Percentiles rank a stretch among this genome's conserved stretches.
Conservation (phyloP, 495 filamentous ascomycete species). For the Xylaria scruposa region DNA sequence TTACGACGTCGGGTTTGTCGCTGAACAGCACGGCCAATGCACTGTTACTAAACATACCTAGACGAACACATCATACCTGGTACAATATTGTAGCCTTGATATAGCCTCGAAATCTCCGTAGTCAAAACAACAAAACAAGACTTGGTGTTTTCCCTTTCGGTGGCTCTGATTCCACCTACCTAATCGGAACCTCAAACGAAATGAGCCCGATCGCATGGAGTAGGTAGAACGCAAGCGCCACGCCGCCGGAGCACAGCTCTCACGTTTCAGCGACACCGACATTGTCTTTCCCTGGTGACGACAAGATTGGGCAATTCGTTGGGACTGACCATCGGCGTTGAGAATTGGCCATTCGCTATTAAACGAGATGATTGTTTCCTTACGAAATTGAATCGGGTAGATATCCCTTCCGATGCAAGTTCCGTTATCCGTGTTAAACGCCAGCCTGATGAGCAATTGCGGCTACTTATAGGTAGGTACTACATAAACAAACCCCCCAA, state of each 20-base stretch:
- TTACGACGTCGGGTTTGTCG: background rate
- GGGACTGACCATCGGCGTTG: conserved; percentile 7
- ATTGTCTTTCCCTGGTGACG: background rate
- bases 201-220: background rate
- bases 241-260: background rate
- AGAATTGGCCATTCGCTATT: background rate
- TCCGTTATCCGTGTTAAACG: conserved; percentile 19
- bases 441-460: background rate
- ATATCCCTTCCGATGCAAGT: conserved; percentile 2
- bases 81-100: background rate
- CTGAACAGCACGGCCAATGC: conserved; percentile 4
- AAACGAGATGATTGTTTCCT: background rate
- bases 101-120: conserved; percentile 8
- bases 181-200: conserved; percentile 13
- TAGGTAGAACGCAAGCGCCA: background rate
- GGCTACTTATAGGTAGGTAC: background rate
- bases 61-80: background rate
- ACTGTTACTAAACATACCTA: conserved; percentile 1
- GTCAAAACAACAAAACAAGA: background rate
- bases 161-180: conserved; percentile 7
- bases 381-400: background rate
- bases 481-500: background rate
- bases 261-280: conserved; percentile 8
- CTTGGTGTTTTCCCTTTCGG: conserved; percentile 4
- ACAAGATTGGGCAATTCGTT: background rate